Evolutionary conservation across 805 yeast genomes (phyloP).

Genomic region (Ogataea zsoltii): DNA sequence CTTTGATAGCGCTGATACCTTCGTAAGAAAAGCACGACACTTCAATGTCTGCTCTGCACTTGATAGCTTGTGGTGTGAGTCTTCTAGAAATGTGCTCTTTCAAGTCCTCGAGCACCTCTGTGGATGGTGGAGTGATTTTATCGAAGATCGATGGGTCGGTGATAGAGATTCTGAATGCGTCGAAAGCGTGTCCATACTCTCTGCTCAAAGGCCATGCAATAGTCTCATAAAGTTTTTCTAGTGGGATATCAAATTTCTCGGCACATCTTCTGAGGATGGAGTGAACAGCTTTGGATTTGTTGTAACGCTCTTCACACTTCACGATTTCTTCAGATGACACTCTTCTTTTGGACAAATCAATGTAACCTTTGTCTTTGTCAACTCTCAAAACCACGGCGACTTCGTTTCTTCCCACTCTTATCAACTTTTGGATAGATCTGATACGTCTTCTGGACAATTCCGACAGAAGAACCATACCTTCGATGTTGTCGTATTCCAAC

Average conservation of each 20-base stretch:
- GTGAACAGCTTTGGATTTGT: constrained; percentile 95
- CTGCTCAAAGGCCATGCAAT: constrained; percentile 98
- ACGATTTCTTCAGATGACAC: constrained; percentile 97
- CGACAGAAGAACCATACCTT: constrained; percentile 95
- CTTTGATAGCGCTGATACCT: constrained; percentile 96
- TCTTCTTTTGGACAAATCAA: constrained; percentile 95
- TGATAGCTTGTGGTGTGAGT: constrained; percentile 96
- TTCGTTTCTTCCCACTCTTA: constrained; percentile 97
- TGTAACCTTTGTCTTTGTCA: constrained; percentile 97
- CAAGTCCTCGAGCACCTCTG: constrained; percentile 79
- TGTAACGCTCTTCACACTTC: constrained; percentile 96
- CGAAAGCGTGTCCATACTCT: constrained; percentile 95
- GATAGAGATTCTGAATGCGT: constrained; percentile 94
- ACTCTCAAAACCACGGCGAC: constrained; percentile 97
- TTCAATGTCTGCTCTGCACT: constrained; percentile 97
- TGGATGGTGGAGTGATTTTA: constrained; percentile 67
- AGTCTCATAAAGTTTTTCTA: constrained; percentile 81
- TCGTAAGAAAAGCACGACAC: constrained; percentile 96
- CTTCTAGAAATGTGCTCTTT: constrained; percentile 86
- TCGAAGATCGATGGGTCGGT: constrained; percentile 89
- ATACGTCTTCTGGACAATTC: constrained; percentile 98
- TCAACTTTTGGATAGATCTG: constrained; percentile 93
- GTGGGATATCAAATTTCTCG: constrained; percentile 86
- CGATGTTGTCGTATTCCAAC: constrained; percentile 95
- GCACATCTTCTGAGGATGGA: constrained; percentile 98